Conservation (phyloP, 179 eudicot species). For the Sideroxylon spinosum region DNA sequence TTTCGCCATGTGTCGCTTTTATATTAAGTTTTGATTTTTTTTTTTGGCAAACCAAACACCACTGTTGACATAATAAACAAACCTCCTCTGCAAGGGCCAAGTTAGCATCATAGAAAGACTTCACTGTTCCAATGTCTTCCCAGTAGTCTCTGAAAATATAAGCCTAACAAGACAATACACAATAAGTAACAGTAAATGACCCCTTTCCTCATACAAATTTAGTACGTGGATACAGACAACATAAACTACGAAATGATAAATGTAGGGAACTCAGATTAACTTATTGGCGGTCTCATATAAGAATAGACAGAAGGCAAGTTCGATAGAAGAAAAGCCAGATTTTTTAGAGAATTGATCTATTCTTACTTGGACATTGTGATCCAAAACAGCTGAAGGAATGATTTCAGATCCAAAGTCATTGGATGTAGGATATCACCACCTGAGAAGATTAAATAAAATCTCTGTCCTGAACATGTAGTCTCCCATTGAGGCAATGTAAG, state of each 20-base stretch:
- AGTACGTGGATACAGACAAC: neutral
- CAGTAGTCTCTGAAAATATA: constrained; percentile 21
- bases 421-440: constrained; percentile 37
- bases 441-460: constrained; percentile 57
- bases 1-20: too few relatives aligned
- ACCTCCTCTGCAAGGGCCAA: constrained; percentile 15
- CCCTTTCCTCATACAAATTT: neutral
- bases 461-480: constrained; percentile 72
- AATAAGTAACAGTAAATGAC: neutral
- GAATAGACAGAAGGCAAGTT: neutral
- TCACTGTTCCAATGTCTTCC: constrained; percentile 26
- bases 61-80: neutral
- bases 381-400: constrained; percentile 62
- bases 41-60: too few relatives aligned
- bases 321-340: neutral
- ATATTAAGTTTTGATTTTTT: too few relatives aligned
- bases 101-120: constrained; percentile 22
- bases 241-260: neutral
- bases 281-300: too few relatives aligned
- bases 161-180: constrained; percentile 6
- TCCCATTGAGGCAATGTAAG: constrained; percentile 92
- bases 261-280: too few relatives aligned
- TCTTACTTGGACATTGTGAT: constrained; percentile 68
- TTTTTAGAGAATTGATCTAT: neutral
- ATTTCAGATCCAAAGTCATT: constrained; percentile 53